A percentile compares a stretch with the other conserved stretches of the same genome.
Evolutionary conservation across 202 grass and related monocot species (phyloP).

Genomic region (Cymbopogon flexuosus): DNA sequence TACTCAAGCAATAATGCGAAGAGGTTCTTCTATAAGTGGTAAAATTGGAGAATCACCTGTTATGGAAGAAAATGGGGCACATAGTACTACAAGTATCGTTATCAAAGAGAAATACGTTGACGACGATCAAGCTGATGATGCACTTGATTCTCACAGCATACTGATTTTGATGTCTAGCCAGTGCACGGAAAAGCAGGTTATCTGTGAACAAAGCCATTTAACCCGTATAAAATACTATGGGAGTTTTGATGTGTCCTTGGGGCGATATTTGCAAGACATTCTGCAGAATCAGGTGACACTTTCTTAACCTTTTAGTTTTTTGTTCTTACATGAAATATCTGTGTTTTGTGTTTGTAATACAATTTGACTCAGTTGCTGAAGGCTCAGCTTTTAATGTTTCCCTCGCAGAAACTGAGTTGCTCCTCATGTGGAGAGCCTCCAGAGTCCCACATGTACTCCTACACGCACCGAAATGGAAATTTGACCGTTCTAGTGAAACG

Average conservation of each 20-base stretch:
- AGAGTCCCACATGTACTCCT: constrained; percentile 71
- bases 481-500: constrained; percentile 64
- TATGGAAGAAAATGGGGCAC: constrained; percentile 30
- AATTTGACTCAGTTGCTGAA: constrained; percentile 22
- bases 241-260: constrained; percentile 79
- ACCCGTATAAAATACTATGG: constrained; percentile 94
- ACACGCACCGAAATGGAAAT: constrained; percentile 92
- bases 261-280: constrained; percentile 82
- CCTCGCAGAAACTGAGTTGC: constrained; percentile 56
- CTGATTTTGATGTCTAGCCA: constrained; percentile 80
- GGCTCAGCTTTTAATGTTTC: constrained; percentile 24
- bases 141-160: constrained; percentile 80
- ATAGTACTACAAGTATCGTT: constrained; percentile 27
- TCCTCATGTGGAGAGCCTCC: constrained; percentile 63
- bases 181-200: constrained; percentile 62
- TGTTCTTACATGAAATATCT: constrained; percentile 3
- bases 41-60: constrained; percentile 18
- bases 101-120: constrained; percentile 47
- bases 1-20: constrained; percentile 23
- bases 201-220: constrained; percentile 73
- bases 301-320: constrained; percentile 17
- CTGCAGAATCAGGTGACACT: constrained; percentile 72
- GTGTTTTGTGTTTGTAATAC: constrained; percentile 2
- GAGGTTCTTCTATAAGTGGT: constrained; percentile 9
- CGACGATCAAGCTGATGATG: constrained; percentile 46